Evolutionary conservation across 2,329 filamentous ascomycete species (phyloP).

Genomic region (Samsoniella hepiali): DNA sequence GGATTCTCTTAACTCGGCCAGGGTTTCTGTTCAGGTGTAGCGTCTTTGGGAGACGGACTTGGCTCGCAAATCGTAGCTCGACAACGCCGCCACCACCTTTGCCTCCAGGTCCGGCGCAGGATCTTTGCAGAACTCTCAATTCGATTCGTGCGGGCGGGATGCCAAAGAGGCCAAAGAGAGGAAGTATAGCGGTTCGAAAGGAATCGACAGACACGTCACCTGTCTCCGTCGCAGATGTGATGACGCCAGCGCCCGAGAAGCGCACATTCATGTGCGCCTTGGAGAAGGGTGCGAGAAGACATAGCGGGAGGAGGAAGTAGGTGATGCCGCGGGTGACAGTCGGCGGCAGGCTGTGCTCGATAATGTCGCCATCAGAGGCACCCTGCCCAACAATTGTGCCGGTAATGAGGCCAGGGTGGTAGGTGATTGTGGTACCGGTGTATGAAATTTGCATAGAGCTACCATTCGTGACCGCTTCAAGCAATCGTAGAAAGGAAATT

Average conservation of each 20-base stretch:
- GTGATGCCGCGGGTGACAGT: slow-evolving; percentile 77
- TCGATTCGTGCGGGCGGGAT: slow-evolving; percentile 79
- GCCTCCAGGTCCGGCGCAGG: slow-evolving; percentile 71
- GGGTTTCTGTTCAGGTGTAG: slow-evolving; percentile 79
- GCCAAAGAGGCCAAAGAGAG: slow-evolving; percentile 85
- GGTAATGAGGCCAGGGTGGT: slow-evolving; percentile 87
- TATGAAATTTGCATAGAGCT: slow-evolving; percentile 93
- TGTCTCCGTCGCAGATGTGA: slow-evolving; percentile 77
- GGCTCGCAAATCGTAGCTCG: slow-evolving; percentile 89
- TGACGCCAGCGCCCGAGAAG: slow-evolving; percentile 86
- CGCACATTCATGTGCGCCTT: slow-evolving; percentile 88
- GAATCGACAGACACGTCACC: slow-evolving; percentile 91
- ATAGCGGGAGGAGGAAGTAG: slow-evolving; percentile 88
- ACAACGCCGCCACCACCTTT: slow-evolving; percentile 85
- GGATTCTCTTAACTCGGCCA: slow-evolving; percentile 80
- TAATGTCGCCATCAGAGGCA: slow-evolving; percentile 66
- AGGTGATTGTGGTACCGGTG: slow-evolving; percentile 89
- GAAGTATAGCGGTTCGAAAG: slow-evolving; percentile 87
- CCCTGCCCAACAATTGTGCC: slow-evolving; percentile 76
- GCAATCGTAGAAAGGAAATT: slow-evolving; percentile 89
- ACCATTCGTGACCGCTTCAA: slow-evolving; percentile 94
- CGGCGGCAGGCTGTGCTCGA: slow-evolving; percentile 76
- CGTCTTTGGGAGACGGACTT: slow-evolving; percentile 90
- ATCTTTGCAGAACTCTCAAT: slow-evolving; percentile 74
- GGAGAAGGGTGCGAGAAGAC: slow-evolving; percentile 86